Percentiles rank a stretch among this genome's conserved stretches.
Conservation (phyloP, 2,329 filamentous ascomycete species). For the Sporothrix brunneoviolacea region DNA sequence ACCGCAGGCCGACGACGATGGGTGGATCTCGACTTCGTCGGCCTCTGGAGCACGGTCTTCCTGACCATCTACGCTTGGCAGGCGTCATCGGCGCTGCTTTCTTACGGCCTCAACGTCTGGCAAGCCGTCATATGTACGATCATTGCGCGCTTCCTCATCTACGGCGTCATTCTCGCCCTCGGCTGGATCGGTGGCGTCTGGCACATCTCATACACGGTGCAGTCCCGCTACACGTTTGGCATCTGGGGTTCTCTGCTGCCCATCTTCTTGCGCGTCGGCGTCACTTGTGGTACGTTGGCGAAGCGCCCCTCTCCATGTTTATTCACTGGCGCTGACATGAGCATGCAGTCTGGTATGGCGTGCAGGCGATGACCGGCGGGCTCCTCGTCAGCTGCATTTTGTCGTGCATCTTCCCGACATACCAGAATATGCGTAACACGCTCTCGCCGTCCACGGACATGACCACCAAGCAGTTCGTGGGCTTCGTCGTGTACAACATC, state of each 20-base stretch:
- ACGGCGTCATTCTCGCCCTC: slow-evolving; percentile 28
- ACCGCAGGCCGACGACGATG: slow-evolving; percentile 1
- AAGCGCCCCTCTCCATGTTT: too few species aligned
- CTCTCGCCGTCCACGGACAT: slow-evolving; percentile 21
- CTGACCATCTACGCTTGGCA: slow-evolving; percentile 12
- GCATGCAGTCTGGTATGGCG: too few species aligned
- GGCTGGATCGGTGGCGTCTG: slow-evolving; percentile 23
- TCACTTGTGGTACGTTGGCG: too few species aligned
- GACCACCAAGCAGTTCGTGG: slow-evolving; percentile 23
- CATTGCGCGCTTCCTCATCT: slow-evolving; percentile 32
- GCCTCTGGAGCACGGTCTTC: slow-evolving; percentile 4
- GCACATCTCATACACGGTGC: slow-evolving; percentile 37
- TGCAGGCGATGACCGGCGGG: too few species aligned
- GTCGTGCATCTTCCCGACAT: slow-evolving; percentile 22
- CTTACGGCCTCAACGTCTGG: slow-evolving; percentile 11
- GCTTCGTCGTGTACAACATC: slow-evolving; percentile 24
- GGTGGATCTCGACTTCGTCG: not conserved
- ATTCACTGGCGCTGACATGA: too few species aligned
- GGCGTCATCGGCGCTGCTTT: slow-evolving; percentile 10
- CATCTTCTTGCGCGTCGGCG: too few species aligned
- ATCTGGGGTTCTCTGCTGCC: slow-evolving; percentile 27
- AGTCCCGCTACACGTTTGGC: slow-evolving; percentile 33
- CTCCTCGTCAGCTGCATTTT: slow-evolving; percentile 31
- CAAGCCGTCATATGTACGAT: slow-evolving; percentile 18
- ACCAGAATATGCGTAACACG: slow-evolving; percentile 20